Percentiles rank a stretch among this genome's conserved stretches.
phyloP scores from a whole-genome alignment of 2,329 filamentous ascomycete species.

The Cladosporium austrohemisphaericum region DNA sequence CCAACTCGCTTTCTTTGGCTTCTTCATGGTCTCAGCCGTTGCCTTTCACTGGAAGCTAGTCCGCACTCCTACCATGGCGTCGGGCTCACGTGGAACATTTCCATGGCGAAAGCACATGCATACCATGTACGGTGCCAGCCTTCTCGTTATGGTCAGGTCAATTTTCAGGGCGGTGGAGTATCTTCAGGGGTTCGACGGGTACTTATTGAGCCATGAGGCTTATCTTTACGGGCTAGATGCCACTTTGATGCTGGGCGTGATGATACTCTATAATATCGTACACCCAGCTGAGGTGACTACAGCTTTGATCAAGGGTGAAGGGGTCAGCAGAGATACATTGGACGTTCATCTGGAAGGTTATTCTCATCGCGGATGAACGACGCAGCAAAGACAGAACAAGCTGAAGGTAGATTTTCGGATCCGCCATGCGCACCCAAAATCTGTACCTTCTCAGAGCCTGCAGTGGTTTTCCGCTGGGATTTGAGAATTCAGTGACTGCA shows the following conservation, averaged over 20 bases:
- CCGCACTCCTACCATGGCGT: constrained; percentile 23
- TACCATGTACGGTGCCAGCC: constrained; percentile 38
- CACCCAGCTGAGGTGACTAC: background rate
- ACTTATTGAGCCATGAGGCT: constrained; percentile 40
- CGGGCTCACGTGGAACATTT: constrained; percentile 14
- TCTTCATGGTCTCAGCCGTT: constrained; percentile 51
- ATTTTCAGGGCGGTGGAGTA: constrained; percentile 50
- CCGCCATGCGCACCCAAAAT: too few species aligned
- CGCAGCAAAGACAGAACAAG: too few species aligned
- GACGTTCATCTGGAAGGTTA: background rate
- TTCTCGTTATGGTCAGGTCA: constrained; percentile 45
- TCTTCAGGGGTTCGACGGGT: constrained; percentile 40
- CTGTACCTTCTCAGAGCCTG: too few species aligned
- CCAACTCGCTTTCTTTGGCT: constrained; percentile 55
- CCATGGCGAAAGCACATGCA: constrained; percentile 36
- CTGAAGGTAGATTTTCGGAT: too few species aligned
- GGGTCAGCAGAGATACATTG: background rate
- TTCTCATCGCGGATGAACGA: too few species aligned
- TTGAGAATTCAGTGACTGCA: too few species aligned
- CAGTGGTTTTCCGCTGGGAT: too few species aligned
- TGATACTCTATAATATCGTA: constrained; percentile 13
- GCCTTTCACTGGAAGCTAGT: constrained; percentile 43
- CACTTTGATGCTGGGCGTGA: constrained; percentile 35
- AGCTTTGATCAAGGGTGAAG: background rate
- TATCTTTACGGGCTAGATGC: constrained; percentile 46